Base-by-base conservation (phyloP, 2,329 filamentous ascomycete genomes). In the Raffaelea deltoideospora region DNA sequence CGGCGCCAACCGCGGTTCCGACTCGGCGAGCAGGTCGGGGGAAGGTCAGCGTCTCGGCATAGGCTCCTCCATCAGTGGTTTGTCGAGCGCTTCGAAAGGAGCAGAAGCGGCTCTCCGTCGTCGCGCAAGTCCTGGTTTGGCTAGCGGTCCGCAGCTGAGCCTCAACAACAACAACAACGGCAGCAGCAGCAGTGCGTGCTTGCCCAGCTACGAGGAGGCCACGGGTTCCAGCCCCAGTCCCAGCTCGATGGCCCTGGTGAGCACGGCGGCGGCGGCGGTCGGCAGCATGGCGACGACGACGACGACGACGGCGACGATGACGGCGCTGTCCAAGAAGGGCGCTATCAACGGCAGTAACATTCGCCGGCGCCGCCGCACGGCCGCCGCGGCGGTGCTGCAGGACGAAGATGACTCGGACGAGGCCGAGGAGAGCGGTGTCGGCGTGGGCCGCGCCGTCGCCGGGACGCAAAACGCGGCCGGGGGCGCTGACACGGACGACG, bases 11-110 rank as follows among this genome's bases (percentile, higher is more conserved):
- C n/a, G n/a, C n/a, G n/a, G n/a, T n/a, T 52, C 49, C 10, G 60
- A 61, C 30, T 15, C 30, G 22, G 22, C 13, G n/a, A n/a, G n/a
- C n/a, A 19, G 19, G 17, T 28, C 62, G 78, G 83, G 84, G 79
- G 83, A 92, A 79, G 84, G 72, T 61, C 75, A 65, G 75, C 79
- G 80, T 72, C 81, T 85, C 79, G 82, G 69, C 78, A 78, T 60
- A 60, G 66, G 69, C 75, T 85, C 74, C 74, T 88, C 78, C 77
- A 79, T 65, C 68, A 76, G 64, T 88, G 84, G 83, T 72, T 88
- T 77, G 79, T 83, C 82, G 83, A 85, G 79, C 80, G 79, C 72
- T 72, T 83, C 71, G 69, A 69, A 57, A 70, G 76, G 66, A 83
- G 76, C 66, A 71, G 80, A 59, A 84, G 79, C 67, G 76, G 73